Base-by-base conservation (phyloP, 805 yeast genomes). In the Starmerella vaccinii region DNA sequence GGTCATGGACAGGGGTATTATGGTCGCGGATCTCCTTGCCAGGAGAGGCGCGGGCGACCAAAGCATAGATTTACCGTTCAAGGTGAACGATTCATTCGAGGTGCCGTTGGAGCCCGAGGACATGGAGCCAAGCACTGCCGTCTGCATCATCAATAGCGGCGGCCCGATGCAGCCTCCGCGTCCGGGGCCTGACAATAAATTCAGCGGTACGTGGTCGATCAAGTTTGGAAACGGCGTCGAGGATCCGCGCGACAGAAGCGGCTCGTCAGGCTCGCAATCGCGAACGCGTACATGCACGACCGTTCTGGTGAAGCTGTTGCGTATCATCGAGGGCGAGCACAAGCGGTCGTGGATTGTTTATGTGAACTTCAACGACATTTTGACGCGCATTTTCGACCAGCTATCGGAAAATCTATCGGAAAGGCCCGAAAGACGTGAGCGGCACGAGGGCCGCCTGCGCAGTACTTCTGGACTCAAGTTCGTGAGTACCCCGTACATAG, bases 371-470 rank as follows among this genome's bases (percentile, higher is more conserved):
- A 41, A 41, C 18, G 45, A 41, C 15, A 9, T 41, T 5, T 15
- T 41, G 16, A 41, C 45, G 24, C 23, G 34, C 5, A 41, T 41
- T 12, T 27, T 41, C 45, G 34, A 41, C 19, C 45, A 41, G 13
- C 23, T 41, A 16, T 26, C 45, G 9, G 45, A 41, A n/a, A 41
- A 16, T 12, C 5, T 19, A 7, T 12, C 32, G 12, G 45, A 41
- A 21, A 41, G 45, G 45, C 34, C 45, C 16, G 45, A 41, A 27
- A 26, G 45, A n/a, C 45, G 34, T 4, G 45, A 41, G 18, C 45
- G 45, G 7, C 45, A 27, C 16, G 45, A 41, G 18, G 45, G 33
- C 3, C 23, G 34, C 13, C 45, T 10, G 9, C 45, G 45, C 18
- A 27, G 24, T 26, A 18, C 16, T 16, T 26, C 34, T 8, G 45